Conservation (phyloP, 1,284 basidiomycete genomes). For the Papiliotrema fonsecae region DNA sequence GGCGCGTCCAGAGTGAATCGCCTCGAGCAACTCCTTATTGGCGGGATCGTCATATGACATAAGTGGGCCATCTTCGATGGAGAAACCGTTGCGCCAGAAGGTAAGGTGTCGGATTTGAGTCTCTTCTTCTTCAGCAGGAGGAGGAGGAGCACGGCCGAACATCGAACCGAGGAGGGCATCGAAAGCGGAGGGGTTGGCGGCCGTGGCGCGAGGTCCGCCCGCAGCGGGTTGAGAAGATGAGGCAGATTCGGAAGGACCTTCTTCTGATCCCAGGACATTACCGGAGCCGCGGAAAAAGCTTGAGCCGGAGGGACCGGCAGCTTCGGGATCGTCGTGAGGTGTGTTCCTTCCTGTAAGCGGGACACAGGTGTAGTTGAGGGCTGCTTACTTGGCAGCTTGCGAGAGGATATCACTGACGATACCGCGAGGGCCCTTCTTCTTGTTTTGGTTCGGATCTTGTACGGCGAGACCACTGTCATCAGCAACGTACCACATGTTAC, state of each 20-base stretch:
- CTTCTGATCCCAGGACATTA: conserved; percentile 80
- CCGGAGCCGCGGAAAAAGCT: conserved; percentile 63
- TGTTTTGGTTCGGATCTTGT: conserved; percentile 67
- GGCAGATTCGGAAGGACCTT: conserved; percentile 58
- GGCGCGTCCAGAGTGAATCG: conserved; percentile 78
- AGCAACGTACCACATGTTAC: neutral
- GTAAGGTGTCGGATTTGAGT: conserved; percentile 72
- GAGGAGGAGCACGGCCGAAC: conserved; percentile 10
- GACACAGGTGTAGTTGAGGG: neutral
- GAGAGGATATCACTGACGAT: conserved; percentile 76
- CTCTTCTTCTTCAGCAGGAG: conserved; percentile 45
- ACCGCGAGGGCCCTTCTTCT: conserved; percentile 55
- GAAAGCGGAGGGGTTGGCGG: conserved; percentile 12
- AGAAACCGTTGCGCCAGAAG: conserved; percentile 94
- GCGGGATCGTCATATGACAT: conserved; percentile 78
- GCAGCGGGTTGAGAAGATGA: neutral
- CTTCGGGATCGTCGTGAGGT: too few relatives aligned
- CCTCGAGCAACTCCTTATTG: conserved; percentile 66
- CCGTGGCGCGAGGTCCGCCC: conserved; percentile 4
- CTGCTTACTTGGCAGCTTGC: conserved; percentile 69
- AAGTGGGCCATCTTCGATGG: conserved; percentile 82
- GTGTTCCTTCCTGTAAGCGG: too few relatives aligned
- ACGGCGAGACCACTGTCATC: conserved; percentile 74
- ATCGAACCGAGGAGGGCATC: conserved; percentile 14
- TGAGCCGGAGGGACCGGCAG: neutral